Evolutionary conservation across 2,329 filamentous ascomycete species (phyloP).

Genomic region (Mariannaea elegans): DNA sequence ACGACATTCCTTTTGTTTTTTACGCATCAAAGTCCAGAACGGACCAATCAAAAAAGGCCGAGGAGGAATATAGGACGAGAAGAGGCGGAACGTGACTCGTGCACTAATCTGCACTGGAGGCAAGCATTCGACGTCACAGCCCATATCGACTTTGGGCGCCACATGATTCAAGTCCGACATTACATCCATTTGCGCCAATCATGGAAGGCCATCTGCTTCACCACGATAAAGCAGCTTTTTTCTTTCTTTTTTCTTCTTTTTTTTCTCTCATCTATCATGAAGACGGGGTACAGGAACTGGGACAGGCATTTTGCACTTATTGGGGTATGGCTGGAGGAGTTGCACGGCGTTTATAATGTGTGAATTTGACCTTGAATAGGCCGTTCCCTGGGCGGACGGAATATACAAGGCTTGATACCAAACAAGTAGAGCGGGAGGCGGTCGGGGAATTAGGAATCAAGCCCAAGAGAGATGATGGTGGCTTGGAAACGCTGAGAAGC

Average conservation of each 20-base stretch:
- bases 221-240: constrained; percentile 19
- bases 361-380: constrained; percentile 33
- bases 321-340: constrained; percentile 39
- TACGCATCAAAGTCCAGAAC: constrained; percentile 28
- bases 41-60: constrained; percentile 31
- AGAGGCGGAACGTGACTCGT: constrained; percentile 17
- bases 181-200: constrained; percentile 18
- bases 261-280: constrained; percentile 19
- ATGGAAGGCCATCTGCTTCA: constrained; percentile 25
- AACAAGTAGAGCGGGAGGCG: constrained; percentile 27
- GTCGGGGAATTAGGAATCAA: constrained; percentile 10
- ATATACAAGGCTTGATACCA: constrained; percentile 40
- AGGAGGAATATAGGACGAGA: constrained; percentile 21
- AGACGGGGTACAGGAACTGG: constrained; percentile 30
- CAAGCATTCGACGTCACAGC: constrained; percentile 16
- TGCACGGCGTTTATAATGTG: constrained; percentile 37
- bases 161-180: constrained; percentile 16
- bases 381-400: constrained; percentile 38
- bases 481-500: constrained; percentile 19
- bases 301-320: constrained; percentile 29
- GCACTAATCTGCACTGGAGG: constrained; percentile 25
- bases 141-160: constrained; percentile 14
- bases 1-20: constrained; percentile 41
- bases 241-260: constrained; percentile 27
- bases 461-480: constrained; percentile 8